Percentiles rank a stretch among this genome's conserved stretches.
phyloP scores from a whole-genome alignment of 2,329 filamentous ascomycete species.

The Colletotrichum camelliae region DNA sequence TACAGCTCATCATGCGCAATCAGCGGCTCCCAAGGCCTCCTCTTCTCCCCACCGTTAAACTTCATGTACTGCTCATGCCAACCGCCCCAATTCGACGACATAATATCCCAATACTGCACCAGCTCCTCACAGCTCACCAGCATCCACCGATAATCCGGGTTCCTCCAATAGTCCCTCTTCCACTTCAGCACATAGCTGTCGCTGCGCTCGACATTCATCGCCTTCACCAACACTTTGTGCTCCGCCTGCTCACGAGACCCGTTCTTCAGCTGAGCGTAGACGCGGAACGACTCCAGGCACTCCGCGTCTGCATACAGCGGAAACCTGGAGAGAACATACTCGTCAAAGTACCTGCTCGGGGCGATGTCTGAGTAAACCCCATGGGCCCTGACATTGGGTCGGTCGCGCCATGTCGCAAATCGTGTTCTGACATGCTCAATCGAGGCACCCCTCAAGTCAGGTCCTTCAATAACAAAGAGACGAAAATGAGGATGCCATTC shows the following conservation, averaged over 20 bases:
- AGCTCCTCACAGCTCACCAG: not conserved
- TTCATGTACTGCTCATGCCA: not conserved
- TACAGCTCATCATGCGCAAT: not conserved
- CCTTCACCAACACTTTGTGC: not conserved
- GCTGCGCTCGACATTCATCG: not conserved
- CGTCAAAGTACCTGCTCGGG: not conserved
- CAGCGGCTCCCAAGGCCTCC: not conserved
- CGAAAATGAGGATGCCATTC: not conserved
- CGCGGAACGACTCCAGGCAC: not conserved
- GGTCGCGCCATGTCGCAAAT: not conserved
- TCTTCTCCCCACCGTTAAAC: not conserved
- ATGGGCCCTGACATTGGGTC: not conserved
- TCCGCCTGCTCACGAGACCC: not conserved
- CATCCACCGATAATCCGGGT: not conserved
- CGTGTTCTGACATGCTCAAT: not conserved
- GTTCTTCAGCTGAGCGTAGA: not conserved
- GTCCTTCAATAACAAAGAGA: not conserved
- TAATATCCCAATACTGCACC: not conserved
- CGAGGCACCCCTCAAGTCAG: not conserved
- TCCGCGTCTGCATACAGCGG: not conserved
- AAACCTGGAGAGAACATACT: not conserved
- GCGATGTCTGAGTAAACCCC: not conserved
- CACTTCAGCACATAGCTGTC: not conserved
- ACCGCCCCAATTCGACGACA: not conserved
- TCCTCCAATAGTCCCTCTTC: not conserved